Evolutionary conservation across 2,329 filamentous ascomycete species (phyloP), one percentile per base, ranked within the genome.

Genomic region (Ophiostoma pallidulum): DNA sequence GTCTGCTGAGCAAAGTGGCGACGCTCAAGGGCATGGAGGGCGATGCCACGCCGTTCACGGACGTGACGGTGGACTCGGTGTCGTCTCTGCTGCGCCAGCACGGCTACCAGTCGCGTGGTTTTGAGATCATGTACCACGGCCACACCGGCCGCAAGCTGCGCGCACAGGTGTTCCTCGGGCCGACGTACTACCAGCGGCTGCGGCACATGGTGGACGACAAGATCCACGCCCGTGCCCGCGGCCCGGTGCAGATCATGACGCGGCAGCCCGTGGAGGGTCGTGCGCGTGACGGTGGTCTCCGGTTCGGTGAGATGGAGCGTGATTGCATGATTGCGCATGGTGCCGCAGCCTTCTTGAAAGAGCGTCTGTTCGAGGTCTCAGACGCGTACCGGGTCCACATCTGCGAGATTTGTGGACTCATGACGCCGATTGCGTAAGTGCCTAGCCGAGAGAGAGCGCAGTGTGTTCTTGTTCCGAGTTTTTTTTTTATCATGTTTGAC

Each of bases 301-400:
- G 94, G 64, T 98, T 98, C 80, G 92, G 92, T 82, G 92, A 98
- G 75, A 98, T 98, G 92, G 94, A 98, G 70, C 91, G 94, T 72
- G 94, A 98, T 79, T 98, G 92, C 66, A 98, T 98, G 92, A 98
- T 98, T 72, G 89, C 94, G n/a, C 94, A 98, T 65, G 92, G 92
- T 63, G 92, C 94, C 4, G 91, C 88, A 47, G 84, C 90, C 2
- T 98, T 98, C 77, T 70, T 98, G 62, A 98, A 98, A 71, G 92
- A 98, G 73, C 81, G 92, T 60, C 70, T 98, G 50, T 96, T 98
- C 60, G 91, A 97, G 64, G 92, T 98, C 43, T 95, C 88, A 45
- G 92, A 98, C 71, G 91, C 92, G 32, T 98, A 97, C 77, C 78
- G 90, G 66, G 92, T 98, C 51, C 92, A 98, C 67, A 85, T 98